phyloP scores from a whole-genome alignment of 2,329 filamentous ascomycete genomes.

The Aspergillus sp. region DNA sequence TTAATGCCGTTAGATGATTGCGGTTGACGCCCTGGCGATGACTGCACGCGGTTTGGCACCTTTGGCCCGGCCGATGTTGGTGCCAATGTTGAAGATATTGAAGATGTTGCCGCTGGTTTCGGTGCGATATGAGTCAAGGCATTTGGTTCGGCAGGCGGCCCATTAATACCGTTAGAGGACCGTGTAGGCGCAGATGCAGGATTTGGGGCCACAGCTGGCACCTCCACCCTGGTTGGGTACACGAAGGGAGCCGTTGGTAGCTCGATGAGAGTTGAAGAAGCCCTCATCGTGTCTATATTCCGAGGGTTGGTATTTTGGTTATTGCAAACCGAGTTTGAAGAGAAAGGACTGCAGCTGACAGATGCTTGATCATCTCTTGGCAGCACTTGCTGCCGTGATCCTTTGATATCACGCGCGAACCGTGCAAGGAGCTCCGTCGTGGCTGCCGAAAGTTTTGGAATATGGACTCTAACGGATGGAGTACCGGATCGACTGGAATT shows the following conservation, averaged over 20 bases:
- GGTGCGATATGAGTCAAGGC: not conserved
- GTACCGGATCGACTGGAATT: constrained; percentile 12
- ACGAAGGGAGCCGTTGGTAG: constrained; percentile 25
- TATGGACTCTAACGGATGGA: constrained; percentile 18
- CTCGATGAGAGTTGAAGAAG: constrained; percentile 26
- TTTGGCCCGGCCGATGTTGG: not conserved
- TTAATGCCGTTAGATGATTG: not conserved
- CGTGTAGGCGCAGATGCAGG: constrained; percentile 1
- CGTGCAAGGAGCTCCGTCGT: constrained; percentile 28
- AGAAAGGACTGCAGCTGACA: constrained; percentile 12
- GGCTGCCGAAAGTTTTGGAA: constrained; percentile 26
- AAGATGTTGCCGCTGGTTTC: not conserved
- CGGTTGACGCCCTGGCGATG: not conserved
- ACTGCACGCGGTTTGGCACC: not conserved
- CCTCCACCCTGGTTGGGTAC: constrained; percentile 14
- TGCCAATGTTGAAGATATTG: not conserved
- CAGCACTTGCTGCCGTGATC: constrained; percentile 13
- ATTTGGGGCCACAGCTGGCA: constrained; percentile 10
- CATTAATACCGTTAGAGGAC: not conserved
- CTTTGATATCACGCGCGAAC: constrained; percentile 21
- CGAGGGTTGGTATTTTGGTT: constrained; percentile 3
- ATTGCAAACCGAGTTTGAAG: constrained; percentile 3
- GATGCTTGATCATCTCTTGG: constrained; percentile 15
- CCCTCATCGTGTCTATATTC: constrained; percentile 19
- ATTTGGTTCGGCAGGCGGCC: not conserved